Base-by-base conservation (phyloP, 2,329 filamentous ascomycete species). In the Aureobasidium sp. region DNA sequence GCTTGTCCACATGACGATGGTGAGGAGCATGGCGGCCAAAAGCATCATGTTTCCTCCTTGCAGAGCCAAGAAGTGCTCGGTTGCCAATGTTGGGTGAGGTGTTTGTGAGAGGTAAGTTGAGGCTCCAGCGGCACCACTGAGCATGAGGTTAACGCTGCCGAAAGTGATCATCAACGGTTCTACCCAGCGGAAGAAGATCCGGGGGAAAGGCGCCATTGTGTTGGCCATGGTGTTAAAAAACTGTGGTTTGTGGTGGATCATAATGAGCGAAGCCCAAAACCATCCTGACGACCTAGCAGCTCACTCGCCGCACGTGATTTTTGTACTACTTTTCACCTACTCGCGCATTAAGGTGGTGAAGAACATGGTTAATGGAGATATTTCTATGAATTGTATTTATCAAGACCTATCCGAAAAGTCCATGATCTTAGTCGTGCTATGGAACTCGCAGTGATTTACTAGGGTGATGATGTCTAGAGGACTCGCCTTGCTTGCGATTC, bases 11-110 rank as follows among this genome's bases (percentile, higher is more conserved):
- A 60, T 51, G 34, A 60, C 42, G 57, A 26, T 36, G 26, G 36
- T 48, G 46, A 60, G 57, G 5, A 60, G 34, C 13, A 42, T 13
- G 26, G 29, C 46, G 26, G 27, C 41, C 4, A 60, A 17, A 23
- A 51, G 36, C 57, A 60, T 60, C 46, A 60, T 60, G 46, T 37
- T 60, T 26, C 44, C 57, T 23, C 46, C 57, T 42, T 60, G 57
- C 5, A 60, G 26, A 2, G 57, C 57, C 36, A 60, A 12, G n/a
- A 60, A 60, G 36, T 51, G 36, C 29, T 60, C 57, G 34, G 46
- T 34, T 20, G 57, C 41, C 41, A 37, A 12, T 41, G 36, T 15
- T 23, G 57, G 46, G 17, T 60, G 46, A 29, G 56, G 15, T 27
- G 46, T 26, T 51, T 36, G 50, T 12, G 57, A 60, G 36, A 60